Percentiles rank a stretch among this genome's conserved stretches.
These are phyloP conservation scores for Yamadazyma ubonensis DNA, from an alignment of 805 yeast genomes.

Conservation along the genomic window DNA sequence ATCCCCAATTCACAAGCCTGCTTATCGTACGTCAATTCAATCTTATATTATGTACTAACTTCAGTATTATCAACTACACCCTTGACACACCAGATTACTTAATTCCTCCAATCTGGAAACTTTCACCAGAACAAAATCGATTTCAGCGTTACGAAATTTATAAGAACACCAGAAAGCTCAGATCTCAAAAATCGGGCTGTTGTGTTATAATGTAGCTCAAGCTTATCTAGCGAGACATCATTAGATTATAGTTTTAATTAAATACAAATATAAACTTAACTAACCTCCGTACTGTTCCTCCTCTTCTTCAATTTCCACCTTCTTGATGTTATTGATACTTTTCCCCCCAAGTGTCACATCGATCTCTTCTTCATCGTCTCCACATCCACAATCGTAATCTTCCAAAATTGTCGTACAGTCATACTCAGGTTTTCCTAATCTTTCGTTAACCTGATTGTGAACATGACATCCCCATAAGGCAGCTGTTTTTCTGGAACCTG, in stretches of 20 bases:
- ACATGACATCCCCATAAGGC: slow-evolving; percentile 95
- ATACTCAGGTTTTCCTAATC: slow-evolving; percentile 65
- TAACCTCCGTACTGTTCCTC: slow-evolving; percentile 46
- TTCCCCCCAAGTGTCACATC: slow-evolving; percentile 40
- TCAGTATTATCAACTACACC: slow-evolving; percentile 41
- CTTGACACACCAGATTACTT: slow-evolving; percentile 47
- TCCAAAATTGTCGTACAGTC: slow-evolving; percentile 85
- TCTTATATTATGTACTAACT: slow-evolving; percentile 6
- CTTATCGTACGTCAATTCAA: slow-evolving; percentile 29
- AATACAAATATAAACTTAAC: not conserved
- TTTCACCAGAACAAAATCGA: slow-evolving; percentile 33
- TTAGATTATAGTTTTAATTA: not conserved
- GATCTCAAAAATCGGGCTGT: slow-evolving; percentile 20
- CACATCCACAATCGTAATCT: slow-evolving; percentile 97
- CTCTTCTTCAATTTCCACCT: slow-evolving; percentile 46
- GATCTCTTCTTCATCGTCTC: slow-evolving; percentile 59
- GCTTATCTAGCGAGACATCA: not conserved
- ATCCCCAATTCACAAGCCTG: slow-evolving; percentile 66
- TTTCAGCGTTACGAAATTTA: slow-evolving; percentile 27
- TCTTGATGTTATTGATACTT: slow-evolving; percentile 40
- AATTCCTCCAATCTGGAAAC: slow-evolving; percentile 44
- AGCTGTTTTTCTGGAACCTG: slow-evolving; percentile 71
- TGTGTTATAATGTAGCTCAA: slow-evolving; percentile 29
- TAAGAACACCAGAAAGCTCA: slow-evolving; percentile 12
- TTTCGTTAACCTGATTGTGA: slow-evolving; percentile 81